Base-by-base conservation (phyloP, 805 yeast genomes). In the Hanseniaspora clermontiae region DNA sequence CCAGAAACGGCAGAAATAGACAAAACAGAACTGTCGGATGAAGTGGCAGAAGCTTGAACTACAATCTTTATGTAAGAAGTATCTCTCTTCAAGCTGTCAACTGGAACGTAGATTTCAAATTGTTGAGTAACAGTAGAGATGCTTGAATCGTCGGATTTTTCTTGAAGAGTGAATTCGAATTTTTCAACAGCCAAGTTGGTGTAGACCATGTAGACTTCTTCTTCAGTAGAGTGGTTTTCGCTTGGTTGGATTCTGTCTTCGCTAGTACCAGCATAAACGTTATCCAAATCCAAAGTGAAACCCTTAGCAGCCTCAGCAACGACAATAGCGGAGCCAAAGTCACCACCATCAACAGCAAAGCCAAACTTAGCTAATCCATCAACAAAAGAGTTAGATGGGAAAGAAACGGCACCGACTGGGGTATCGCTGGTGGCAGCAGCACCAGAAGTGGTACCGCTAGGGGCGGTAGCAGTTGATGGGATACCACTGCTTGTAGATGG, bases 1-100 rank as follows among this genome's bases (percentile, higher is more conserved):
- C 19, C 19, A 32, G 54, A 19, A 9, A 46, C 49, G 6, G 31
- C 49, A 31, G 38, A 29, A 17, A 20, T 24, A 27, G 51, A 49
- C 5, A 38, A 20, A 19, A 37, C 20, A 43, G 38, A 31, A 36
- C 51, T 29, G 12, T 5, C 51, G 36, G 15, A 20, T 10, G 31
- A 29, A n/a, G 11, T 24, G 12, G 48, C 20, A 19, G 51, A 24
- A 10, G 34, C 19, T 2, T 29, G 7, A 14, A 39, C 5, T 6
- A 52, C 7, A 24, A 42, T 45, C 27, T 68, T 59, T 19, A 66
- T 37, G 37, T 47, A 54, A n/a, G 40, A 17, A 10, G 51, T 52
- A 19, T 27, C 56, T 46, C 56, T 52, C 19, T 45, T 52, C 15
- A 17, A 10, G 34, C 14, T 17, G 14, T 17, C 17, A 1, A 36